Conservation (phyloP, 164 flowering plant species). For the Stephania cephalantha region DNA sequence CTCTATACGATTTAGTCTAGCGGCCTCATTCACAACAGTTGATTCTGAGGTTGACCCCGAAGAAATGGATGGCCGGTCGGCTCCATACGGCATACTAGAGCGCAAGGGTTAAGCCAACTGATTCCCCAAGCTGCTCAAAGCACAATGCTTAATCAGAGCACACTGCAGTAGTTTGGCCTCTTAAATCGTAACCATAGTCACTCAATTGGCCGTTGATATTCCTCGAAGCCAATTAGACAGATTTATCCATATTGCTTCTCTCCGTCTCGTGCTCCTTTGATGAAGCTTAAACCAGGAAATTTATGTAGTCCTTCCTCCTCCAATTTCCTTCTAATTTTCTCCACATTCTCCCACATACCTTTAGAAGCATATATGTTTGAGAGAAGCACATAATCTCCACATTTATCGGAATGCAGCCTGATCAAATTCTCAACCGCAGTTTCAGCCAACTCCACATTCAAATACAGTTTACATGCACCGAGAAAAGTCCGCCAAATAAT, state of each 20-base stretch:
- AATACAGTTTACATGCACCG: slow-evolving; percentile 21
- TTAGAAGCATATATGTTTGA: slow-evolving; percentile 26
- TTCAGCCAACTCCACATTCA: slow-evolving; percentile 19
- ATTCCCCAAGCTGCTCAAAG: not conserved
- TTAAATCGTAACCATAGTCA: not conserved
- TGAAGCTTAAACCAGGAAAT: slow-evolving; percentile 20
- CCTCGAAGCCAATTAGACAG: not conserved
- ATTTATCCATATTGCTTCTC: slow-evolving; percentile 1
- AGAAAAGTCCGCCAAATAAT: slow-evolving; percentile 23
- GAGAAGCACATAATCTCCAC: slow-evolving; percentile 22
- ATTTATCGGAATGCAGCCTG: slow-evolving; percentile 20
- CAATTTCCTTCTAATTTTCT: slow-evolving; percentile 19
- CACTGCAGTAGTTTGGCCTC: no score
- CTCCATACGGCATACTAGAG: not conserved
- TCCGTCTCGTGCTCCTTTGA: slow-evolving; percentile 6
- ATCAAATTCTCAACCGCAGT: slow-evolving; percentile 17
- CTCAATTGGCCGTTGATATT: not conserved
- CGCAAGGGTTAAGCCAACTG: no score
- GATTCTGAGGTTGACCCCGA: no score
- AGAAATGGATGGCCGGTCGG: not conserved
- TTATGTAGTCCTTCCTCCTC: slow-evolving; percentile 15
- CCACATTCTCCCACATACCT: slow-evolving; percentile 22
- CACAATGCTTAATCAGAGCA: not conserved
- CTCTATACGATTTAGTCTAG: no score
- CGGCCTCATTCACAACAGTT: no score